phyloP scores from a whole-genome alignment of 2,329 filamentous ascomycete genomes.

The Diaporthe longicolla region DNA sequence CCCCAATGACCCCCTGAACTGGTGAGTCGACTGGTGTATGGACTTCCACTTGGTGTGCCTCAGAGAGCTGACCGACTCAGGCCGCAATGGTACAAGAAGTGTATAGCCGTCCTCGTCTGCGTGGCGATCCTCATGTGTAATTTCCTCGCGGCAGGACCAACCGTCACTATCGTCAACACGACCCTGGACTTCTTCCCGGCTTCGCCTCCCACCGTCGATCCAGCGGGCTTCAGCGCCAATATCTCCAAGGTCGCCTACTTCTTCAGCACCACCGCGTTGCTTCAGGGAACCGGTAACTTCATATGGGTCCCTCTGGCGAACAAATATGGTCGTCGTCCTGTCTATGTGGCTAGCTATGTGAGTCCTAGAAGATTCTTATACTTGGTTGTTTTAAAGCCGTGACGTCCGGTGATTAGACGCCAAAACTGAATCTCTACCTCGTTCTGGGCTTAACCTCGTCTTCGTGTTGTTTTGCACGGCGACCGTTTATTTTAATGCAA shows the following conservation, averaged over 20 bases:
- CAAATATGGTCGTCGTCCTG: conserved; percentile 60
- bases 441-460: neutral
- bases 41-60: neutral
- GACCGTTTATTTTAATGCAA: neutral
- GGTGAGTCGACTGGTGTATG: conserved; percentile 52
- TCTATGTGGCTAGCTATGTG: conserved; percentile 60
- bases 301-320: conserved; percentile 62
- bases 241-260: conserved; percentile 65
- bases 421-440: neutral
- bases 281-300: conserved; percentile 63
- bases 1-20: conserved; percentile 68
- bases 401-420: neutral
- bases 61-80: conserved; percentile 45
- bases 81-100: conserved; percentile 63
- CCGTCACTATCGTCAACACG: conserved; percentile 64
- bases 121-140: conserved; percentile 69
- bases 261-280: conserved; percentile 65
- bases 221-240: conserved; percentile 48
- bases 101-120: conserved; percentile 64
- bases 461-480: neutral
- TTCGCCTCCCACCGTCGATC: conserved; percentile 47
- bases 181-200: conserved; percentile 62
- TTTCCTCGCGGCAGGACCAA: conserved; percentile 69
- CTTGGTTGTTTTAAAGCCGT: neutral
- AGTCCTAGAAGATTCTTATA: neutral